phyloP scores from a whole-genome alignment of 495 filamentous ascomycete genomes.

The Cercophora scortea region DNA sequence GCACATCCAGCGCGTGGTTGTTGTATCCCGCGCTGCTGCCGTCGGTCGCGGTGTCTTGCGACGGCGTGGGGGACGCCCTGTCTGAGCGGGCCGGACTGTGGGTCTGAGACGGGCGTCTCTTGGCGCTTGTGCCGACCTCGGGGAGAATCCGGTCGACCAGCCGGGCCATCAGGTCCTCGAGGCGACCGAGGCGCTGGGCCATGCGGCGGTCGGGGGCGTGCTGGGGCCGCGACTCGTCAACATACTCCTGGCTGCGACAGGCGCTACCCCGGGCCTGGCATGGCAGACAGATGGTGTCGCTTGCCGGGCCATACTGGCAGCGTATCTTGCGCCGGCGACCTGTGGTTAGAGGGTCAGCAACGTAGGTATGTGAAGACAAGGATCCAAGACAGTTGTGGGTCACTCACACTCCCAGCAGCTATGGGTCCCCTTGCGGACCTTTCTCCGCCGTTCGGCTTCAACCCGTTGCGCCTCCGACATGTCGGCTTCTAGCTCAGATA shows the following conservation, averaged over 20 bases:
- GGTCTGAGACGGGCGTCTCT: too few species aligned
- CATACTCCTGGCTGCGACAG: slow-evolving; percentile 45
- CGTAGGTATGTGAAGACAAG: background rate
- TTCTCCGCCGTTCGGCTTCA: slow-evolving; percentile 27
- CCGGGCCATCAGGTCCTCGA: slow-evolving; percentile 39
- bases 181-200: slow-evolving; percentile 36
- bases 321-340: slow-evolving; percentile 40
- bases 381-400: background rate
- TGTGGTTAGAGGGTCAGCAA: slow-evolving; percentile 4
- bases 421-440: slow-evolving; percentile 47
- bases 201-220: slow-evolving; percentile 26
- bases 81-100: background rate
- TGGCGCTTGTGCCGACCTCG: background rate
- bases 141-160: slow-evolving; percentile 32
- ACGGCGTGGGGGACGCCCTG: slow-evolving; percentile 2
- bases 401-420: slow-evolving; percentile 49
- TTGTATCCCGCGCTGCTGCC: background rate
- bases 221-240: slow-evolving; percentile 27
- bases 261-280: slow-evolving; percentile 37
- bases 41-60: slow-evolving; percentile 6
- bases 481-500: background rate
- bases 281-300: slow-evolving; percentile 34
- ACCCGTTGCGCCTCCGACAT: background rate
- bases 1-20: slow-evolving; percentile 6
- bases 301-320: slow-evolving; percentile 31